phyloP scores from a whole-genome alignment of 306 rosid genomes.

The Glycine tomentella region DNA sequence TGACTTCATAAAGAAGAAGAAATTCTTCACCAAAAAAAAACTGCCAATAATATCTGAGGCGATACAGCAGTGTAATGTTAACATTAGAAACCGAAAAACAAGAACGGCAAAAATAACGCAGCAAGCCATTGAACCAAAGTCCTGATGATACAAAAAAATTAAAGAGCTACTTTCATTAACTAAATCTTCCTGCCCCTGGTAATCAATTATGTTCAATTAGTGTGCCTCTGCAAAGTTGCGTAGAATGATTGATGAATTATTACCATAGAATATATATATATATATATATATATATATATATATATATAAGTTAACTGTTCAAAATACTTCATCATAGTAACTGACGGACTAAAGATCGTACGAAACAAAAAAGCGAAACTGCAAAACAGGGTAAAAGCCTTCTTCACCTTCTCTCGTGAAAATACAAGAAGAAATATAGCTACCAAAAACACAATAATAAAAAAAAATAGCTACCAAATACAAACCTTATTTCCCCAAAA shows the following conservation, averaged over 20 bases:
- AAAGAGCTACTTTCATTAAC: constrained; percentile 16
- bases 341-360: constrained; percentile 22
- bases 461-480: constrained; percentile 14
- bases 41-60: background rate
- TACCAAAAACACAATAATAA: too few species aligned
- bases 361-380: constrained; percentile 29
- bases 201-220: constrained; percentile 24
- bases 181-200: too few species aligned
- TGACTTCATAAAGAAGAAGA: background rate
- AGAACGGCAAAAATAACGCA: constrained; percentile 28
- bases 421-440: constrained; percentile 1
- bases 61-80: constrained; percentile 16
- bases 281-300: background rate
- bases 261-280: background rate
- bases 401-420: constrained; percentile 40
- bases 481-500: constrained; percentile 37
- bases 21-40: background rate
- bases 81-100: constrained; percentile 27
- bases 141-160: background rate
- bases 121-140: constrained; percentile 16
- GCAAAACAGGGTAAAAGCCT: constrained; percentile 38
- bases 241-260: constrained; percentile 11
- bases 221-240: constrained; percentile 6
- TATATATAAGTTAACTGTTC: background rate
- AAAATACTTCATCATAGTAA: constrained; percentile 33